Evolutionary conservation across 1,139 yeast genomes (phyloP).

Genomic region (Sugiyamaella japonica): DNA sequence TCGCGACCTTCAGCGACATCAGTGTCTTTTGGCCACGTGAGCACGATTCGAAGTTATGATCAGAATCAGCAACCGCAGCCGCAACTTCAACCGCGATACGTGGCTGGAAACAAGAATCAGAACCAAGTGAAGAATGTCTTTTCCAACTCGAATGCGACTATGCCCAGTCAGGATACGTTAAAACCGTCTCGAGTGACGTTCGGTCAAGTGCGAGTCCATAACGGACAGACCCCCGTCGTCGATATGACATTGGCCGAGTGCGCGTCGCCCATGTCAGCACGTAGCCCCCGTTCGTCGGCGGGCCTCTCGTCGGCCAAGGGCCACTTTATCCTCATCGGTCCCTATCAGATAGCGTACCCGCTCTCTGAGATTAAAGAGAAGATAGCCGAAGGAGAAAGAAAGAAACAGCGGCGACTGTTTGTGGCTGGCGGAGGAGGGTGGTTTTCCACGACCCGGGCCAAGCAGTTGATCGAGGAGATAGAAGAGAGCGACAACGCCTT

Average conservation of each 20-base stretch:
- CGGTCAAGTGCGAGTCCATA: not conserved
- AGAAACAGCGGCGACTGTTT: constrained; percentile 45
- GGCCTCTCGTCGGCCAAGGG: not conserved
- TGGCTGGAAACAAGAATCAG: not conserved
- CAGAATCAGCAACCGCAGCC: not conserved
- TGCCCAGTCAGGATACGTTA: not conserved
- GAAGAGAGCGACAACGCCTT: not conserved
- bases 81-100: too few species aligned
- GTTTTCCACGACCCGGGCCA: constrained; percentile 43
- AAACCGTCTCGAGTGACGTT: not conserved
- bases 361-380: constrained; percentile 8
- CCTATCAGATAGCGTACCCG: constrained; percentile 2
- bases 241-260: too few species aligned
- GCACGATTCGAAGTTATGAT: not conserved
- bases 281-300: too few species aligned
- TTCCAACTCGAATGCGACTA: not conserved
- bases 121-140: not conserved
- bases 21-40: not conserved
- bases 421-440: constrained; percentile 58
- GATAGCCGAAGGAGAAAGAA: constrained; percentile 33
- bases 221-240: too few species aligned
- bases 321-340: constrained; percentile 6
- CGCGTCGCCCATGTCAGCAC: too few species aligned
- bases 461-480: not conserved
- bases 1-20: not conserved